Conservation (phyloP, 192 early-diverging fungal species). For the Podila minutissima region DNA sequence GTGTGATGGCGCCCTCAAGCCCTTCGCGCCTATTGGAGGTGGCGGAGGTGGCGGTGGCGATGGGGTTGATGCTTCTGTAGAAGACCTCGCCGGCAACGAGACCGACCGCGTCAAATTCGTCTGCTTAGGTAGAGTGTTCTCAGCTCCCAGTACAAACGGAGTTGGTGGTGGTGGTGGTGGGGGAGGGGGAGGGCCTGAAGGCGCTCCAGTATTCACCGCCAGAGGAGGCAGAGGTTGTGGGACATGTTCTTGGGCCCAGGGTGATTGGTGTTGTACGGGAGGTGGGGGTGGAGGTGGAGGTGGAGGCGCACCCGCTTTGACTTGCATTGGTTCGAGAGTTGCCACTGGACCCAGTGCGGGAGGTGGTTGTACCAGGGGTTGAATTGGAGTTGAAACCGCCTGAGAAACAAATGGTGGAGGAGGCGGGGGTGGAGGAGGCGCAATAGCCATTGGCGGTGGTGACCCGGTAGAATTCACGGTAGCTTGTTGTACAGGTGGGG, state of each 20-base stretch:
- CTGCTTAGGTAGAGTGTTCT: neutral
- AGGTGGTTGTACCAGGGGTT: no score
- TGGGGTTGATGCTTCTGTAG: neutral
- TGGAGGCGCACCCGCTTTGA: neutral
- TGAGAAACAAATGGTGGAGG: conserved; percentile 18
- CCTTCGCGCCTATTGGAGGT: neutral
- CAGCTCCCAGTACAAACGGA: neutral
- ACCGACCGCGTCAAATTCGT: neutral
- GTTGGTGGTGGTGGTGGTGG: conserved; percentile 25
- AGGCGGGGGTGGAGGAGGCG: conserved; percentile 15
- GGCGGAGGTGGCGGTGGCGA: neutral
- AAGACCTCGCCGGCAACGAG: neutral
- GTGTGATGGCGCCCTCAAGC: conserved; percentile 3
- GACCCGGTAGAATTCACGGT: neutral
- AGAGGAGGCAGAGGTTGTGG: neutral
- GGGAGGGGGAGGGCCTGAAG: conserved; percentile 14
- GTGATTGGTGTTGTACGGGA: neutral
- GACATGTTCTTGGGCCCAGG: neutral
- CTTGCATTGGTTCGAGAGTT: no score
- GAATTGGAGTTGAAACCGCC: conserved; percentile 15
- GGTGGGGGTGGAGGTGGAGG: conserved; percentile 24
- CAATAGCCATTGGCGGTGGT: neutral
- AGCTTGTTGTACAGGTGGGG: neutral
- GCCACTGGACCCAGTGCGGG: neutral
- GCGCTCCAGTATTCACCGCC: neutral